Percentiles rank a stretch among this genome's conserved stretches.
phyloP scores from a whole-genome alignment of 2,329 filamentous ascomycete genomes.

The Rutstroemia sp. region DNA sequence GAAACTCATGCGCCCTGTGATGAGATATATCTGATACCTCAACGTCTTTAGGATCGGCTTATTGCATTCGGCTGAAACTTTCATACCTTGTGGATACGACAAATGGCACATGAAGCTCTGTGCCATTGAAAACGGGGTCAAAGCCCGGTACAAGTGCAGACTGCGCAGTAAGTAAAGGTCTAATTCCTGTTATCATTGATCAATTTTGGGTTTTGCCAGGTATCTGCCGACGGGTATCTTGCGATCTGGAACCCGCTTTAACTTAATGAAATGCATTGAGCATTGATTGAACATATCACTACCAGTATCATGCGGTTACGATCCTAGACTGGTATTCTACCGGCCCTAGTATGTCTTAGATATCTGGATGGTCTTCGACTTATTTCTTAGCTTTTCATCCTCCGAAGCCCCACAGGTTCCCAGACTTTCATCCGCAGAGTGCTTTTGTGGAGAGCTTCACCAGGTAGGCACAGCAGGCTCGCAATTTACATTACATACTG shows the following conservation, averaged over 20 bases:
- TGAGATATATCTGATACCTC: too few relatives aligned
- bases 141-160: background rate
- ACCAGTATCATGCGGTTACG: background rate
- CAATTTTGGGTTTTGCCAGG: background rate
- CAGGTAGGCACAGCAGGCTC: too few relatives aligned
- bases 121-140: too few relatives aligned
- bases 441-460: too few relatives aligned
- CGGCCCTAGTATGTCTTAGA: too few relatives aligned
- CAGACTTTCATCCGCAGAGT: too few relatives aligned
- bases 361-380: background rate
- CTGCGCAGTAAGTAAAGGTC: background rate
- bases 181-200: background rate
- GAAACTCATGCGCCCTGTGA: too few relatives aligned
- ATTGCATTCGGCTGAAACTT: too few relatives aligned
- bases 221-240: constrained; percentile 1
- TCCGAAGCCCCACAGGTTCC: constrained; percentile 3
- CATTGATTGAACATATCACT: constrained; percentile 4
- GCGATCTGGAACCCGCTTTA: constrained; percentile 2
- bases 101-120: too few relatives aligned
- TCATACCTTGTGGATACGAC: too few relatives aligned
- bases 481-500: too few relatives aligned
- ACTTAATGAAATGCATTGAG: constrained; percentile 3
- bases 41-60: too few relatives aligned
- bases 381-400: background rate
- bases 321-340: background rate